A percentile compares a stretch with the other conserved stretches of the same genome.
These are phyloP conservation scores for Rhodotorula mucilaginosa DNA, from an alignment of 1,284 basidiomycete species.

Conservation along the genomic window DNA sequence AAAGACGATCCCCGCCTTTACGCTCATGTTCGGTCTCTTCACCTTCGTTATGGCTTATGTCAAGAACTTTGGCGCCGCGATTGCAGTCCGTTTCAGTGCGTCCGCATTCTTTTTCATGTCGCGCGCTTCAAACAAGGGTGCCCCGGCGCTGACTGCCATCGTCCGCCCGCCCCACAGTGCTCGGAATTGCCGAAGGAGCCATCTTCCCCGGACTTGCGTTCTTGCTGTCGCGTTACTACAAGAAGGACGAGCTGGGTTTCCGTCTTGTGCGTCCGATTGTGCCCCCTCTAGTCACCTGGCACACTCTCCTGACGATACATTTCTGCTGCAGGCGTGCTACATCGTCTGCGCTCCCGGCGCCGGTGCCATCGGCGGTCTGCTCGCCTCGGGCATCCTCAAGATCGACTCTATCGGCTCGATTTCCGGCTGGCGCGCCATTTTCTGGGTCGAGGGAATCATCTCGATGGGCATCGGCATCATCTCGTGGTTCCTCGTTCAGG, in stretches of 20 bases:
- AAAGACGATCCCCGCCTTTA: slow-evolving; percentile 44
- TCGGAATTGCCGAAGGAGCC: slow-evolving; percentile 46
- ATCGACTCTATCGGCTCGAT: slow-evolving; percentile 35
- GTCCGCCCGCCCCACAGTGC: background rate
- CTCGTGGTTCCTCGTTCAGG: slow-evolving; percentile 47
- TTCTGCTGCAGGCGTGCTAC: slow-evolving; percentile 8
- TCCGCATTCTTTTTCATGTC: background rate
- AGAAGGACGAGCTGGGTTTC: slow-evolving; percentile 47
- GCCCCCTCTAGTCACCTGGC: too few relatives aligned
- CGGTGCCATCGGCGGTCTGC: slow-evolving; percentile 47
- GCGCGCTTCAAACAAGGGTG: background rate
- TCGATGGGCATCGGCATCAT: slow-evolving; percentile 47
- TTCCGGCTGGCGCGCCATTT: slow-evolving; percentile 44
- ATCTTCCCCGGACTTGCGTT: slow-evolving; percentile 22
- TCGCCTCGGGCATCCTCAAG: slow-evolving; percentile 30
- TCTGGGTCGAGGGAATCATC: slow-evolving; percentile 49
- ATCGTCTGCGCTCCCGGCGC: slow-evolving; percentile 37
- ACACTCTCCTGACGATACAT: too few relatives aligned
- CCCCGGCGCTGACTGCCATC: background rate
- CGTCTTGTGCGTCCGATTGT: slow-evolving; percentile 34
- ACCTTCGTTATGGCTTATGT: slow-evolving; percentile 41
- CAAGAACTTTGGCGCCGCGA: slow-evolving; percentile 36
- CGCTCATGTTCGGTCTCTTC: slow-evolving; percentile 35
- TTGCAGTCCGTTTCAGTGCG: slow-evolving; percentile 45
- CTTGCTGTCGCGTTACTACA: slow-evolving; percentile 29